phyloP scores from a whole-genome alignment of 2,329 filamentous ascomycete genomes.

The Geosmithia putterillii region DNA sequence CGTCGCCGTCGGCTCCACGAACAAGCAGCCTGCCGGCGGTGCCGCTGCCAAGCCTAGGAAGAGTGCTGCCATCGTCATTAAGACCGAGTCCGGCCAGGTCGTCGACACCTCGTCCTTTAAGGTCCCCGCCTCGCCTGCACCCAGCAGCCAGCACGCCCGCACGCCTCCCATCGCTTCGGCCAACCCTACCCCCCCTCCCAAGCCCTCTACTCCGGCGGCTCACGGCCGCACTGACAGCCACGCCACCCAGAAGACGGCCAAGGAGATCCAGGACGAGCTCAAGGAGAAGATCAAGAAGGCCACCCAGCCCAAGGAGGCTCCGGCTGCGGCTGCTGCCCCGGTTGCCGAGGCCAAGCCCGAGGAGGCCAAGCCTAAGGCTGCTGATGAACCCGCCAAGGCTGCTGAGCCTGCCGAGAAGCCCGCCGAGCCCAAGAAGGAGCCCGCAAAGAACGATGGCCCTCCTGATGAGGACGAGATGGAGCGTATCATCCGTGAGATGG shows the following conservation, averaged over 20 bases:
- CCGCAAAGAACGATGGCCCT: conserved; percentile 19
- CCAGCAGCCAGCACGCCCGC: conserved; percentile 43
- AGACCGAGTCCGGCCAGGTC: conserved; percentile 64
- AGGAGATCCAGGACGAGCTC: conserved; percentile 76
- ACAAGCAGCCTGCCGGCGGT: conserved; percentile 36
- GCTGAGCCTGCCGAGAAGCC: conserved; percentile 12
- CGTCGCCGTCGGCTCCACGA: conserved; percentile 12
- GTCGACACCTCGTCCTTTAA: conserved; percentile 55
- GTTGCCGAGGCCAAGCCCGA: conserved; percentile 2
- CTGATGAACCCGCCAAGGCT: conserved; percentile 17
- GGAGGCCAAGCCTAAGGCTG: conserved; percentile 4
- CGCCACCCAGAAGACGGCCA: conserved; percentile 54
- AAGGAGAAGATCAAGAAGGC: conserved; percentile 65
- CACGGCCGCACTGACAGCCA: conserved; percentile 62
- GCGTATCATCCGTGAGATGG: conserved; percentile 50
- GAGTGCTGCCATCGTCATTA: conserved; percentile 72
- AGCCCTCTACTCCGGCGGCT: conserved; percentile 53
- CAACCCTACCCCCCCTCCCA: conserved; percentile 69
- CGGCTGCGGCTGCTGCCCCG: conserved; percentile 13
- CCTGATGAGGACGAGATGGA: conserved; percentile 43
- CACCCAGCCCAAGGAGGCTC: conserved; percentile 20
- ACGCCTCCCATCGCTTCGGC: conserved; percentile 61
- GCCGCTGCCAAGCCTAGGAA: conserved; percentile 43
- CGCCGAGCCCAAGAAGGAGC: conserved; percentile 15
- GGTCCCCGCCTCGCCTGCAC: conserved; percentile 43